Evolutionary conservation across 1,284 basidiomycete genomes (phyloP).

Genomic region (Boletus semigastroideus): DNA sequence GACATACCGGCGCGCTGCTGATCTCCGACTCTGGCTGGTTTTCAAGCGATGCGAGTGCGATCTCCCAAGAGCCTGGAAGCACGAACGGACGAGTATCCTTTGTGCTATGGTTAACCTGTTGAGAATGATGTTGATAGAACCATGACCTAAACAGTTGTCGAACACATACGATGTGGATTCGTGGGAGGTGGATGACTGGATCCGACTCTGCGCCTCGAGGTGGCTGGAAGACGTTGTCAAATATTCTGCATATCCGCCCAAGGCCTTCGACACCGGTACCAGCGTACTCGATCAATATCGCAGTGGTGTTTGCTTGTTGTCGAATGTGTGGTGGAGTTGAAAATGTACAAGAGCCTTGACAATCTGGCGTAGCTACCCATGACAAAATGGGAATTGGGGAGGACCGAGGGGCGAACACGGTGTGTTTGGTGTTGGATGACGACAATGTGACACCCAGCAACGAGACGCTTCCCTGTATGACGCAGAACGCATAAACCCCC

Average conservation of each 20-base stretch:
- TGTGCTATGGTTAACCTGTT: constrained; percentile 41
- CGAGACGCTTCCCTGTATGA: constrained; percentile 56
- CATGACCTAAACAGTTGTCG: not conserved
- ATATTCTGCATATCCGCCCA: constrained; percentile 58
- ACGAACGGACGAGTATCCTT: constrained; percentile 49
- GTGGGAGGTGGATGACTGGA: constrained; percentile 44
- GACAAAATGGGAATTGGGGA: constrained; percentile 62
- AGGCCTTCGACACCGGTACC: constrained; percentile 62
- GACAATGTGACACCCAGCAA: constrained; percentile 49
- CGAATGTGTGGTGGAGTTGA: constrained; percentile 12
- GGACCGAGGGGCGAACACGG: constrained; percentile 64
- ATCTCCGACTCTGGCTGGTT: constrained; percentile 7
- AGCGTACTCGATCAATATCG: constrained; percentile 56
- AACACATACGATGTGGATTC: constrained; percentile 55
- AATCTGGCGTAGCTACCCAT: constrained; percentile 20
- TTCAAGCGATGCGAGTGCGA: constrained; percentile 39
- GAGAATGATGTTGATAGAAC: not conserved
- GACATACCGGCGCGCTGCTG: constrained; percentile 36
- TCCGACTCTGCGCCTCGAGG: constrained; percentile 35
- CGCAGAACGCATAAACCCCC: constrained; percentile 53
- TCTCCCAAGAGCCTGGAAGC: constrained; percentile 59
- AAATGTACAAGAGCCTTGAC: constrained; percentile 22
- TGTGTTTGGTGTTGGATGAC: constrained; percentile 42
- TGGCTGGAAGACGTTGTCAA: constrained; percentile 57
- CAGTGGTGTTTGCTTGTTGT: constrained; percentile 29